Base-by-base conservation (phyloP, 352 stramenopile genomes). In the Elongisporangium prolatum region DNA sequence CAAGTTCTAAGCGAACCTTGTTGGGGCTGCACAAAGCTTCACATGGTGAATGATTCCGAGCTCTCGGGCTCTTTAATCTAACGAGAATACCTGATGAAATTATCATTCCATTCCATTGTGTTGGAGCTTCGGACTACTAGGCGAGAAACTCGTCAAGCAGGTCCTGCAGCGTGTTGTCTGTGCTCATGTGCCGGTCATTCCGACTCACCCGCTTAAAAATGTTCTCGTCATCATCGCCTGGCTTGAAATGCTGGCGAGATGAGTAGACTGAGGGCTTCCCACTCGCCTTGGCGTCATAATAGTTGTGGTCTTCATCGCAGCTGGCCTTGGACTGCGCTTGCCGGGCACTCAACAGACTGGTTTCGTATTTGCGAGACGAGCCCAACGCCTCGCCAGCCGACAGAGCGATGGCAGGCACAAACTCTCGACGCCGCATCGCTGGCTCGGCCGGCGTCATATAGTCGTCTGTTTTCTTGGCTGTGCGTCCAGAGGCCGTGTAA, bases 1-100 rank as follows among this genome's bases (percentile, higher is more conserved):
- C 83, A 96, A 98, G 75, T 99, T 99, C 79, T 99, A 99, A 88
- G 72, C 63, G 61, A 50, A 61, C n/a, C 63, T 69, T 54, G 57
- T 72, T 57, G 52, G n/a, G 21, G 48, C 28, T 59, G 49, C 56
- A 64, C 58, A 56, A 61, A 38, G 59, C 49, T 10, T 20, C 28
- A 56, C 50, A 38, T 44, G 57, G 50, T 62, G 59, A 64, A 56
- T 63, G 51, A 48, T 21, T 61, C 14, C 59, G 67, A 71, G 48
- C 56, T 51, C 34, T 44, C 34, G 34, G 34, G 44, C 38, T 58
- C 56, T 54, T 47, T 67, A 53, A 68, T 60, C 20, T 24, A 68
- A 57, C 48, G 53, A 47, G 56, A 50, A 69, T 78, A 84, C 74
- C 76, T 84, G 74, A 77, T 82, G 76, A 86, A 78, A 76, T 75